These are phyloP conservation scores for Leersia perrieri DNA, from an alignment of 176 grass and related monocot genomes.

Conservation along the genomic window DNA sequence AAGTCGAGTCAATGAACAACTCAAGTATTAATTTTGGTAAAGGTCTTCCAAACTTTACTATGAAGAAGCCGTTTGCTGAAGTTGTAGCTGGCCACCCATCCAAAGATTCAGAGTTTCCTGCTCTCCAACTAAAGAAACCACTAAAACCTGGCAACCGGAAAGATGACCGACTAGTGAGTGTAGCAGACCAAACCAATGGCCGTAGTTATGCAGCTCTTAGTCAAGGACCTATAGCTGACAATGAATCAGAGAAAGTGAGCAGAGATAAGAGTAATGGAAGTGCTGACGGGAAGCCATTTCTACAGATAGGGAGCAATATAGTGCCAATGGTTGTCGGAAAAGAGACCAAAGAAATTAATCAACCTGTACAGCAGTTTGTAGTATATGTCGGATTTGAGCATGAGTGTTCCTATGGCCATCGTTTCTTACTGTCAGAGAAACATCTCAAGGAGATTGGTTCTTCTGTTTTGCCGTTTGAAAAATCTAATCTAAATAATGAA, in stretches of 20 bases:
- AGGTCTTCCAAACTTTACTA: constrained; percentile 83
- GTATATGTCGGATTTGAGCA: constrained; percentile 86
- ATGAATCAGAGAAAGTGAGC: constrained; percentile 31
- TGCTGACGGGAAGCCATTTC: constrained; percentile 50
- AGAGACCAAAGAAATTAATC: constrained; percentile 52
- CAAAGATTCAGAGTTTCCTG: constrained; percentile 78
- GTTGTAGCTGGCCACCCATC: constrained; percentile 74
- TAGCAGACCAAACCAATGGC: constrained; percentile 50
- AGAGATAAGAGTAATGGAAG: constrained; percentile 30
- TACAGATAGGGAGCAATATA: constrained; percentile 86
- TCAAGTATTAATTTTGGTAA: constrained; percentile 65
- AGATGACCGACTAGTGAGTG: constrained; percentile 36
- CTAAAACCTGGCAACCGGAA: constrained; percentile 50
- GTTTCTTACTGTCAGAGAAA: constrained; percentile 83
- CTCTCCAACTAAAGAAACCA: constrained; percentile 64
- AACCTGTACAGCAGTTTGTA: constrained; percentile 45
- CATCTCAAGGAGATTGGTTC: constrained; percentile 67
- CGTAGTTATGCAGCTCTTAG: constrained; percentile 25
- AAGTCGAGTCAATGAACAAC: constrained; percentile 38
- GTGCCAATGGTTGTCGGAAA: constrained; percentile 59
- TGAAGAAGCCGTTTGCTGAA: constrained; percentile 95
- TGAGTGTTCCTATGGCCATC: constrained; percentile 84
- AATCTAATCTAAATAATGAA: constrained; percentile 39
- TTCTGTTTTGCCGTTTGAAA: constrained; percentile 38
- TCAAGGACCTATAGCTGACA: constrained; percentile 53